phyloP scores from a whole-genome alignment of 2,329 filamentous ascomycete genomes.

The Colletotrichum chlorophyti region DNA sequence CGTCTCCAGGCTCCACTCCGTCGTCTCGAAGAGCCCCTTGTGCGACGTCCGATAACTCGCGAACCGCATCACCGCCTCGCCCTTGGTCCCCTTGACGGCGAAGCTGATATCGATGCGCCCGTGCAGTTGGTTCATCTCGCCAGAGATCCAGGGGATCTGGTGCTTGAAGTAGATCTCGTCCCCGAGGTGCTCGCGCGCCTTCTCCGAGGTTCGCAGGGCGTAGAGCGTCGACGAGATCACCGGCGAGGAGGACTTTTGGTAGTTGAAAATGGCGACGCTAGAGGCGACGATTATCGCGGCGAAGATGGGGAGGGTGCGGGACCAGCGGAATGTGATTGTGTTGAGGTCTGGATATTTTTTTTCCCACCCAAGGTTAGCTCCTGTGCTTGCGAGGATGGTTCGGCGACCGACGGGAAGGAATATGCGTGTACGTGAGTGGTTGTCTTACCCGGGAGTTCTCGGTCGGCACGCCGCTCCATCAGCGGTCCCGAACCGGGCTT shows the following conservation, averaged over 20 bases:
- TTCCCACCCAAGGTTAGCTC: too few relatives aligned
- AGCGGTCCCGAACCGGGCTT: conserved; percentile 67
- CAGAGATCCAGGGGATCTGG: conserved; percentile 83
- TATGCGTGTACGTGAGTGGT: too few relatives aligned
- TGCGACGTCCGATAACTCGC: conserved; percentile 71
- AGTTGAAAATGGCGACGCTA: conserved; percentile 95
- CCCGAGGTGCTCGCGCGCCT: conserved; percentile 79
- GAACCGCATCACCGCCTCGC: conserved; percentile 79
- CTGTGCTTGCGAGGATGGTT: background rate
- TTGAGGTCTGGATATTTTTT: conserved; percentile 50
- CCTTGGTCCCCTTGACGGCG: conserved; percentile 80
- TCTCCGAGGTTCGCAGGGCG: conserved; percentile 80
- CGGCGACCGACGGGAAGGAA: background rate
- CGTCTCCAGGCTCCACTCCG: conserved; percentile 85
- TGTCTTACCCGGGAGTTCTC: conserved; percentile 67
- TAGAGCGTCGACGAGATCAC: conserved; percentile 90
- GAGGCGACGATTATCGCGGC: conserved; percentile 71
- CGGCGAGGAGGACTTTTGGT: conserved; percentile 91
- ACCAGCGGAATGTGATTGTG: conserved; percentile 64
- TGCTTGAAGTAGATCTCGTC: conserved; percentile 85
- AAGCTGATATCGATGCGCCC: conserved; percentile 89
- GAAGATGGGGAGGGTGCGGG: conserved; percentile 82
- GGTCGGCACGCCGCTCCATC: conserved; percentile 69
- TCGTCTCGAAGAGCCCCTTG: conserved; percentile 78
- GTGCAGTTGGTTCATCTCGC: conserved; percentile 92